Evolutionary conservation across 768 basidiomycete genomes (phyloP).

Genomic region (Tephrocybe sp.): DNA sequence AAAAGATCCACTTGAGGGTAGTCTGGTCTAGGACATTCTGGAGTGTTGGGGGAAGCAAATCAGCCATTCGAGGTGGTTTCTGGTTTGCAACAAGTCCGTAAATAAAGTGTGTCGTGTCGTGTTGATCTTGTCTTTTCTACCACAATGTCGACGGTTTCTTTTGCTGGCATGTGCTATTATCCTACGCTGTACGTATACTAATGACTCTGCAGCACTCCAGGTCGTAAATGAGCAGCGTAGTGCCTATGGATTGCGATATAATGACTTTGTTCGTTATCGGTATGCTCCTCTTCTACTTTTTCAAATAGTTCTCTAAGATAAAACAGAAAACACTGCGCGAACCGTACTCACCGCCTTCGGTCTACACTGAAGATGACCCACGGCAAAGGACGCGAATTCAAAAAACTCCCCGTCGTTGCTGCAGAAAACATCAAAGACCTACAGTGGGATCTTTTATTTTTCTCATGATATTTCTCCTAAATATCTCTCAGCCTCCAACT

Average conservation of each 20-base stretch:
- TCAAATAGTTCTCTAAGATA: neutral
- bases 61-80: conserved; percentile 45
- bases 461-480: neutral
- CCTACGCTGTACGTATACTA: too few relatives aligned
- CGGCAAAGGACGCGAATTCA: conserved; percentile 89
- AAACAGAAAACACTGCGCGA: conserved; percentile 87
- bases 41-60: conserved; percentile 78
- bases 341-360: conserved; percentile 85
- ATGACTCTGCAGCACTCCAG: conserved; percentile 63
- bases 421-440: conserved; percentile 77
- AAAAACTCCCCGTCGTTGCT: conserved; percentile 69
- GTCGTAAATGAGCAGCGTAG: conserved; percentile 87
- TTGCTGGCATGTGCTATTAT: neutral
- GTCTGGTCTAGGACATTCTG: conserved; percentile 95
- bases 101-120: too few relatives aligned
- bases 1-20: conserved; percentile 97
- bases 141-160: conserved; percentile 9
- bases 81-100: too few relatives aligned
- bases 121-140: conserved; percentile 42
- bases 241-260: conserved; percentile 89
- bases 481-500: conserved; percentile 64
- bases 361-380: conserved; percentile 84
- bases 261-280: conserved; percentile 87
- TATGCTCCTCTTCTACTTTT: conserved; percentile 26
- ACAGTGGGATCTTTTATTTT: conserved; percentile 56